Conservation (phyloP, 768 basidiomycete genomes). For the Phlebiopsis gigantea region DNA sequence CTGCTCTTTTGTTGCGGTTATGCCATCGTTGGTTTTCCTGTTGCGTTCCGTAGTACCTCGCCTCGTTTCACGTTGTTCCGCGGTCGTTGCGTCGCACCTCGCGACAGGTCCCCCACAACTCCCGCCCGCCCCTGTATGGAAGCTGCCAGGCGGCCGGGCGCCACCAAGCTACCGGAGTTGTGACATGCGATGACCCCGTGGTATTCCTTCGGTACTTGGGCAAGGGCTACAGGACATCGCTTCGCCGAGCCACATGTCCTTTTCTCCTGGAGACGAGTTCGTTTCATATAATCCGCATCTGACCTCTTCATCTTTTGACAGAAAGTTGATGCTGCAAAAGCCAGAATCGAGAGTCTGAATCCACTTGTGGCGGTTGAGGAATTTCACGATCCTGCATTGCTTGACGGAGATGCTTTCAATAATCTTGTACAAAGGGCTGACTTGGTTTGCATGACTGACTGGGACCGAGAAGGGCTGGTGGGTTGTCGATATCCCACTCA, state of each 20-base stretch:
- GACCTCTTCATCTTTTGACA: slow-evolving; percentile 27
- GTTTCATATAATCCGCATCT: neutral
- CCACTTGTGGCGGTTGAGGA: slow-evolving; percentile 84
- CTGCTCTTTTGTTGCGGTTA: neutral
- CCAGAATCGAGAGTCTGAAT: slow-evolving; percentile 85
- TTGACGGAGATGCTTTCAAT: slow-evolving; percentile 50
- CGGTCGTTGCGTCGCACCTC: neutral
- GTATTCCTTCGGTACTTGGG: neutral
- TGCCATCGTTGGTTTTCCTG: neutral
- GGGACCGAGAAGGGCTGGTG: slow-evolving; percentile 65
- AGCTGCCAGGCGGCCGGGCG: no score
- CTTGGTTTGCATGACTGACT: slow-evolving; percentile 85
- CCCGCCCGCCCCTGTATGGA: neutral
- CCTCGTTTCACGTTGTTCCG: neutral
- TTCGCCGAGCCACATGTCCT: neutral
- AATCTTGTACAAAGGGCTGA: slow-evolving; percentile 63
- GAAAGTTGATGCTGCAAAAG: slow-evolving; percentile 82
- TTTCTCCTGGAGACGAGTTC: neutral
- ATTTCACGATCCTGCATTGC: slow-evolving; percentile 42
- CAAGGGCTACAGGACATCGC: neutral
- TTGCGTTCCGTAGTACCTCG: neutral
- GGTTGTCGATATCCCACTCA: slow-evolving; percentile 27
- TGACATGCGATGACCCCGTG: neutral
- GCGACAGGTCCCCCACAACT: neutral
- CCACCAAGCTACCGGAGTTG: neutral